These are phyloP conservation scores for Hymenoscyphus albidus DNA, from an alignment of 2,329 filamentous ascomycete genomes.

Conservation along the genomic window DNA sequence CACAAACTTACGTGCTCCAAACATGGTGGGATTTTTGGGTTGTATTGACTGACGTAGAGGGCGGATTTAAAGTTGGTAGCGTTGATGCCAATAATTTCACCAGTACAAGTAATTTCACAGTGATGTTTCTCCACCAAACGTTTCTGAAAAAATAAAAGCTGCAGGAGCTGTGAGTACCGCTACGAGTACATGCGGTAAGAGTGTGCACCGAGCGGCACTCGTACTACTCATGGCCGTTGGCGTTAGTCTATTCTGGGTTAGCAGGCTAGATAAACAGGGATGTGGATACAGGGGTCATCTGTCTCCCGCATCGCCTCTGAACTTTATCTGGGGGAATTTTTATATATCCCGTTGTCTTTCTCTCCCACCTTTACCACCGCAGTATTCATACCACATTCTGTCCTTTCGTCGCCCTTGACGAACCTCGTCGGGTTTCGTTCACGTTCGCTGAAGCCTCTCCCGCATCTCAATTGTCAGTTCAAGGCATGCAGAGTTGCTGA, in stretches of 20 bases:
- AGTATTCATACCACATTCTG: neutral
- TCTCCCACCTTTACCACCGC: neutral
- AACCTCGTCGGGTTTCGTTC: neutral
- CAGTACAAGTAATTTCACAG: neutral
- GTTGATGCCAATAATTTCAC: neutral
- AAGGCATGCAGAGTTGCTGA: neutral
- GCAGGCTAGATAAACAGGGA: no score
- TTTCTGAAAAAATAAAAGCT: no score
- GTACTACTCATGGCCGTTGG: no score
- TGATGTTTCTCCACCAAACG: neutral
- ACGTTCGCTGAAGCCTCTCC: neutral
- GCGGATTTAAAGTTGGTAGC: neutral
- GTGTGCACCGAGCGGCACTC: no score
- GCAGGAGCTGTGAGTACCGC: no score
- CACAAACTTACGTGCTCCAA: conserved; percentile 54
- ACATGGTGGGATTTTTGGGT: conserved; percentile 45
- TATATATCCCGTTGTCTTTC: neutral
- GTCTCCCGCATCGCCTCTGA: no score
- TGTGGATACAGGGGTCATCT: no score
- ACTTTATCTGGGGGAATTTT: no score
- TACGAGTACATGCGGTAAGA: no score
- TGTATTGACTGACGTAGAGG: conserved; percentile 2
- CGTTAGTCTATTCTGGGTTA: no score
- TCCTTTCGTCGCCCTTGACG: neutral
- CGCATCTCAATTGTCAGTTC: neutral